phyloP scores from a whole-genome alignment of 768 basidiomycete species.

The Tulasnella sp. region DNA sequence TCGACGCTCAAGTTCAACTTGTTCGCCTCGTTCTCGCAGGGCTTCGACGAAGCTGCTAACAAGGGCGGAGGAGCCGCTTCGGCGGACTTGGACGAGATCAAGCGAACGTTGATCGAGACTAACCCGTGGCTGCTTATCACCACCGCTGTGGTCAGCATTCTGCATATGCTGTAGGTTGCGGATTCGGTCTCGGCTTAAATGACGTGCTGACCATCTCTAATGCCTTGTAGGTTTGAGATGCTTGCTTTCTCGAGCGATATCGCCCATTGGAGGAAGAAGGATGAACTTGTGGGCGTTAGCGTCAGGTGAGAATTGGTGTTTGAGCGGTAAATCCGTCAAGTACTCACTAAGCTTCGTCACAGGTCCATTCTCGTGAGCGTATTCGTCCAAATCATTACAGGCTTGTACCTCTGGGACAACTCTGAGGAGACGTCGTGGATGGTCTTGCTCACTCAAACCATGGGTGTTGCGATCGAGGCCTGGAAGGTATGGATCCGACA shows the following conservation, averaged over 20 bases:
- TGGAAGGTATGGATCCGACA: slow-evolving; percentile 75
- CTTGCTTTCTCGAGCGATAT: slow-evolving; percentile 90
- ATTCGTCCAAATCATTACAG: slow-evolving; percentile 72
- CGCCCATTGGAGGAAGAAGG: slow-evolving; percentile 87
- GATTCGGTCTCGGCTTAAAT: background rate
- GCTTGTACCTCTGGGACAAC: slow-evolving; percentile 91
- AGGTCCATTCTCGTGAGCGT: slow-evolving; percentile 75
- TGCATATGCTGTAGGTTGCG: slow-evolving; percentile 69
- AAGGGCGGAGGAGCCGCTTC: slow-evolving; percentile 34
- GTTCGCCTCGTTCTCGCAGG: slow-evolving; percentile 70
- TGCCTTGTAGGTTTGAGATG: background rate
- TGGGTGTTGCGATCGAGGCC: slow-evolving; percentile 74
- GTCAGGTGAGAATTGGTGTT: slow-evolving; percentile 50
- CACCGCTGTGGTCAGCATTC: slow-evolving; percentile 64
- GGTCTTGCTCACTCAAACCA: slow-evolving; percentile 83
- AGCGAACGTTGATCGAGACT: slow-evolving; percentile 83
- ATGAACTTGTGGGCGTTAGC: slow-evolving; percentile 92
- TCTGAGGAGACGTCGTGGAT: slow-evolving; percentile 95
- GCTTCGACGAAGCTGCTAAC: slow-evolving; percentile 63
- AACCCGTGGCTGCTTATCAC: slow-evolving; percentile 80
- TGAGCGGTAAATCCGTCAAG: background rate
- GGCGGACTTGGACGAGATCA: slow-evolving; percentile 87
- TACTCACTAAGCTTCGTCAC: slow-evolving; percentile 22
- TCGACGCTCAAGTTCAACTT: slow-evolving; percentile 80
- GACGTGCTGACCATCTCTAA: background rate